A percentile compares a stretch with the other conserved stretches of the same genome.
Conservation (phyloP, 2,329 filamentous ascomycete genomes). For the Fusarium sp. region DNA sequence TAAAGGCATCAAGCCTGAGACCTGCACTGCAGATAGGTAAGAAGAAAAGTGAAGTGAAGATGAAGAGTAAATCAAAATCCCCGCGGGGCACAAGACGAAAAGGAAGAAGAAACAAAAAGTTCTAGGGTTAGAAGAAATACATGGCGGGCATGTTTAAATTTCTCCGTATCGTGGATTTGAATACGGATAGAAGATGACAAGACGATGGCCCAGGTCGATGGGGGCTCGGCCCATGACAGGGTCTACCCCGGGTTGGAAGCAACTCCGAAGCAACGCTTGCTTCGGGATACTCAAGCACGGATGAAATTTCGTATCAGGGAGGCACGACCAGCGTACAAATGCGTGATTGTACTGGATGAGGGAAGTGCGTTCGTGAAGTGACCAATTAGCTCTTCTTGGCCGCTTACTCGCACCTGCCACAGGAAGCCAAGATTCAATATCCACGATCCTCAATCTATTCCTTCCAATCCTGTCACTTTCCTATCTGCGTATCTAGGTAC, state of each 20-base stretch:
- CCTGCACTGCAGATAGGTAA: slow-evolving; percentile 31
- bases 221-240: slow-evolving; percentile 32
- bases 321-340: background rate
- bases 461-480: slow-evolving; percentile 10
- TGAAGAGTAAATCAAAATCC: slow-evolving; percentile 17
- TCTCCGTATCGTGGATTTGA: slow-evolving; percentile 10
- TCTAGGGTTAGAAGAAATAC: slow-evolving; percentile 15
- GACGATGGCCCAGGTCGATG: slow-evolving; percentile 1
- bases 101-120: slow-evolving; percentile 22
- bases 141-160: slow-evolving; percentile 9
- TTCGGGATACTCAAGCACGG: slow-evolving; percentile 30
- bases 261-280: slow-evolving; percentile 38
- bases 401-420: slow-evolving; percentile 1
- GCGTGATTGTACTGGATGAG: background rate
- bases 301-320: slow-evolving; percentile 27
- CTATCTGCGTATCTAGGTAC: background rate
- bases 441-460: slow-evolving; percentile 7
- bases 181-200: slow-evolving; percentile 6
- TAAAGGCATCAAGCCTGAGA: slow-evolving; percentile 39
- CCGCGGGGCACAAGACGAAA: slow-evolving; percentile 12
- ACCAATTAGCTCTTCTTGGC: background rate
- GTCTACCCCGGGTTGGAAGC: slow-evolving; percentile 38
- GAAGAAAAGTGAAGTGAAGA: background rate
- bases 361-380: background rate
- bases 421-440: background rate